These are phyloP conservation scores for Amanita rimosa DNA, from an alignment of 768 basidiomycete species.

Conservation along the genomic window DNA sequence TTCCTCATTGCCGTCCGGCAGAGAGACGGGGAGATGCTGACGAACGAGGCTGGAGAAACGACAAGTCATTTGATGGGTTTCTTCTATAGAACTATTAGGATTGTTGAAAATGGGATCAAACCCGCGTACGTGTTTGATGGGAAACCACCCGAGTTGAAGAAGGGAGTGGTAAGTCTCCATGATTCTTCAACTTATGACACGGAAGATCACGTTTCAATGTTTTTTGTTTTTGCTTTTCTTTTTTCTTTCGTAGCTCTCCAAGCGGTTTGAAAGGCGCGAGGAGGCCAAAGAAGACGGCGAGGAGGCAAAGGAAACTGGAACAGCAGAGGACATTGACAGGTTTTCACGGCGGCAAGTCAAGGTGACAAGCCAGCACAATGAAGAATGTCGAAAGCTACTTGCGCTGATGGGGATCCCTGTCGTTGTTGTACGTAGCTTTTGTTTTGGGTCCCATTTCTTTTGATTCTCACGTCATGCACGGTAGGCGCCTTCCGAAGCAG, in stretches of 20 bases:
- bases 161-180: slow-evolving; percentile 70
- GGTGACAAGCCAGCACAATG: slow-evolving; percentile 93
- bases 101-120: slow-evolving; percentile 98
- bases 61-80: slow-evolving; percentile 99
- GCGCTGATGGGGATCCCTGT: slow-evolving; percentile 96
- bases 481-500: slow-evolving; percentile 96
- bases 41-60: slow-evolving; percentile 95
- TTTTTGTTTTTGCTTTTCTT: background rate
- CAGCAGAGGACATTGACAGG: slow-evolving; percentile 85
- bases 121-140: slow-evolving; percentile 98
- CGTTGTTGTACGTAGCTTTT: slow-evolving; percentile 52
- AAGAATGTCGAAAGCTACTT: slow-evolving; percentile 82
- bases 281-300: slow-evolving; percentile 93
- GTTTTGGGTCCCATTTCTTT: background rate
- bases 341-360: slow-evolving; percentile 87
- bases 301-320: slow-evolving; percentile 95
- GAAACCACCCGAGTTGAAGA: slow-evolving; percentile 95
- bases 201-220: background rate
- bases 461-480: slow-evolving; percentile 1
- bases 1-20: slow-evolving; percentile 97
- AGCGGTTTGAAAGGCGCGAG: slow-evolving; percentile 85
- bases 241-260: slow-evolving; percentile 63
- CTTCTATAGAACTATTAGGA: slow-evolving; percentile 95
- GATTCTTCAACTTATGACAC: background rate
- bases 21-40: slow-evolving; percentile 92